These are phyloP conservation scores for Teratosphaeria gauchensis DNA, from an alignment of 2,329 filamentous ascomycete genomes.

Conservation along the genomic window DNA sequence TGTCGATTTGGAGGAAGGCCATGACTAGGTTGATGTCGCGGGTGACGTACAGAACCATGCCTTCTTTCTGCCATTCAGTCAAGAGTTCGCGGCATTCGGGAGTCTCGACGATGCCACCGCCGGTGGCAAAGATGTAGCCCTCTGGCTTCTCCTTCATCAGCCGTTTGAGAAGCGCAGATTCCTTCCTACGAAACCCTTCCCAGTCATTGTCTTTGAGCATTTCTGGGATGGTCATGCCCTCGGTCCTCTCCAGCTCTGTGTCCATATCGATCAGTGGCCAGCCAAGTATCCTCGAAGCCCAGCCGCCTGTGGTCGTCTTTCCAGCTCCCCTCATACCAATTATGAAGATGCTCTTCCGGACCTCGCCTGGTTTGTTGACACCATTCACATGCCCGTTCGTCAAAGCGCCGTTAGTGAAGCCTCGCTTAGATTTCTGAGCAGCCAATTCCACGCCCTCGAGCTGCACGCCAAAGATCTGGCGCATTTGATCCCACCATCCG, in stretches of 20 bases:
- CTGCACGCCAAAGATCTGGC: slow-evolving; percentile 63
- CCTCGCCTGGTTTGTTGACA: slow-evolving; percentile 12
- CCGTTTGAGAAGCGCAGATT: slow-evolving; percentile 63
- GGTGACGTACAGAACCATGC: slow-evolving; percentile 78
- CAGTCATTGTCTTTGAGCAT: slow-evolving; percentile 73
- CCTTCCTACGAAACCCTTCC: slow-evolving; percentile 76
- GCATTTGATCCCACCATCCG: slow-evolving; percentile 91
- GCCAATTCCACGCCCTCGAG: slow-evolving; percentile 62
- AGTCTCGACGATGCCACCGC: slow-evolving; percentile 85
- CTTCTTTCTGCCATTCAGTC: slow-evolving; percentile 64
- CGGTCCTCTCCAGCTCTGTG: slow-evolving; percentile 66
- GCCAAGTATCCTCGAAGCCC: slow-evolving; percentile 67
- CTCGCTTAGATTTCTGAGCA: not conserved
- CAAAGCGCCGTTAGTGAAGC: slow-evolving; percentile 6
- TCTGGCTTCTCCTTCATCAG: slow-evolving; percentile 64
- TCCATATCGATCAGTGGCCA: slow-evolving; percentile 81
- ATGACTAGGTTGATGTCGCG: slow-evolving; percentile 82
- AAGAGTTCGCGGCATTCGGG: slow-evolving; percentile 70
- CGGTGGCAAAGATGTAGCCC: slow-evolving; percentile 82
- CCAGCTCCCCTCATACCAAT: slow-evolving; percentile 96
- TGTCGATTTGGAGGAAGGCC: slow-evolving; percentile 78
- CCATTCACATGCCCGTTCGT: slow-evolving; percentile 28
- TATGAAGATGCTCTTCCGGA: slow-evolving; percentile 69
- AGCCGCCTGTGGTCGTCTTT: slow-evolving; percentile 85
- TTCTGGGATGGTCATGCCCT: slow-evolving; percentile 71